These are phyloP conservation scores for Cytospora piceae DNA, from an alignment of 2,329 filamentous ascomycete species.

Conservation along the genomic window DNA sequence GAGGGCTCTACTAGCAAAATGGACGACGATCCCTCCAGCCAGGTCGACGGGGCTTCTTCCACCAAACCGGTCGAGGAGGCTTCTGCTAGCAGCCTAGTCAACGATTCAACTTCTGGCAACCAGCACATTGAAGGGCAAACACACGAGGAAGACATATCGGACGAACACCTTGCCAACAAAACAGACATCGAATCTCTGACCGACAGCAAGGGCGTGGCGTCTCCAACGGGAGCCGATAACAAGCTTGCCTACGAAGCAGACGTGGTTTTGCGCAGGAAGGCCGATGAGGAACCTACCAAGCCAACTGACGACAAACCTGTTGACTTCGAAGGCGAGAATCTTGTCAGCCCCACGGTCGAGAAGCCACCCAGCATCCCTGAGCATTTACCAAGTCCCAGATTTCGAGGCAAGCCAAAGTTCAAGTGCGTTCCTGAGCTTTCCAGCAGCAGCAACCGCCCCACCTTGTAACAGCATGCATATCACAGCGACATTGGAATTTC, in stretches of 20 bases:
- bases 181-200: neutral
- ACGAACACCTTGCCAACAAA: neutral
- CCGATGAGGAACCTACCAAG: neutral
- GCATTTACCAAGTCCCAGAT: neutral
- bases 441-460: slow-evolving; percentile 4
- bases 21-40: neutral
- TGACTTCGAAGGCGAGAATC: neutral
- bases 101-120: neutral
- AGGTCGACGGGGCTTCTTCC: neutral
- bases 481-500: slow-evolving; percentile 12
- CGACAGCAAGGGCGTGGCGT: neutral
- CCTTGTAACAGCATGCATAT: slow-evolving; percentile 16
- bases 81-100: neutral
- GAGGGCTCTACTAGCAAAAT: neutral
- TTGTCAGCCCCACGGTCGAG: neutral
- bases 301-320: neutral
- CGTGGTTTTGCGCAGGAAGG: neutral
- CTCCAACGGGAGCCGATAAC: neutral
- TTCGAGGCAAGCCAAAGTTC: slow-evolving; percentile 6
- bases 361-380: neutral
- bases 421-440: neutral
- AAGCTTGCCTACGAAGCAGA: neutral
- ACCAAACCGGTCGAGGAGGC: neutral
- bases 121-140: neutral
- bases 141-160: too few relatives aligned